A percentile compares a stretch with the other conserved stretches of the same genome.
Conservation (phyloP, 306 rosid genomes). For the Quercus cerris region DNA sequence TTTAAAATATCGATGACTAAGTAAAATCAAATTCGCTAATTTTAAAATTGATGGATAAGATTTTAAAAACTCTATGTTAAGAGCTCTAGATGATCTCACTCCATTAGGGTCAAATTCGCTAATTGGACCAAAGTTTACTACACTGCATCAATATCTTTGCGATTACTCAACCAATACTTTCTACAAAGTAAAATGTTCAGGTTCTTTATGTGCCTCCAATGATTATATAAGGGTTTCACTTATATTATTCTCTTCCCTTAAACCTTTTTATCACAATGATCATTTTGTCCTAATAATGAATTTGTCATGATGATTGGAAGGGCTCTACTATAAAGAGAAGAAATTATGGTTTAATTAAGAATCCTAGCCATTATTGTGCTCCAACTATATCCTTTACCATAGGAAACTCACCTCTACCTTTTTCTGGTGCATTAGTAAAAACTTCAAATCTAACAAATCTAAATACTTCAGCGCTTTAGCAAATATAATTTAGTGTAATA, state of each 20-base stretch:
- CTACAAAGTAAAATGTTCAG: not conserved
- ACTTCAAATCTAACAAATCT: too few relatives aligned
- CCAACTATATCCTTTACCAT: not conserved
- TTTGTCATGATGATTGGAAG: not conserved
- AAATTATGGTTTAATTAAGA: conserved; percentile 3
- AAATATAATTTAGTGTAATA: not conserved
- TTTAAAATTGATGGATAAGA: too few relatives aligned
- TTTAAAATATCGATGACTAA: too few relatives aligned
- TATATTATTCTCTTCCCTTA: not conserved
- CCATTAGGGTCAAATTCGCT: too few relatives aligned
- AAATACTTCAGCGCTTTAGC: not conserved
- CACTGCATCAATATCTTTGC: too few relatives aligned
- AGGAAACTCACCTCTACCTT: not conserved
- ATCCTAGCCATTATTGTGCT: not conserved
- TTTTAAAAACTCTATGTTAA: too few relatives aligned
- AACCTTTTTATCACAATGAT: not conserved
- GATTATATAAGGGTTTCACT: not conserved
- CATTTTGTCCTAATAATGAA: not conserved
- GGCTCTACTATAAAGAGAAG: not conserved
- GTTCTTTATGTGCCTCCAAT: not conserved
- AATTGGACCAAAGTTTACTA: too few relatives aligned
- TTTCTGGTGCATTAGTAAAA: not conserved
- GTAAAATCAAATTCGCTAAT: too few relatives aligned
- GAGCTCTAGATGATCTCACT: too few relatives aligned
- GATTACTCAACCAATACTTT: too few relatives aligned